Evolutionary conservation across 148 eudicot species (phyloP).

Genomic region (Heliosperma pusillum): DNA sequence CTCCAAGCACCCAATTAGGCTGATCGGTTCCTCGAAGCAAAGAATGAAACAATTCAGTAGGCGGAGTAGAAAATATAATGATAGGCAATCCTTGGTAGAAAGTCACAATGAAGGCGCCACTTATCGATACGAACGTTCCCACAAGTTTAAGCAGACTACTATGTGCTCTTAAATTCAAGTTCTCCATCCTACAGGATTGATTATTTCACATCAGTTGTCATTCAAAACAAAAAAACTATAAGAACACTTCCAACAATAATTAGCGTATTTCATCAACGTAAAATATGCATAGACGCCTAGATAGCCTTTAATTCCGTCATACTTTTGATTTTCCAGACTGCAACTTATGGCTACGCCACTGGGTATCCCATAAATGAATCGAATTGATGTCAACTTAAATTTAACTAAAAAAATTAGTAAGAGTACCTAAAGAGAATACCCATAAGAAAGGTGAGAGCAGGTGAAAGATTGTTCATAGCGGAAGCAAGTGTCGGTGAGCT

Average conservation of each 20-base stretch:
- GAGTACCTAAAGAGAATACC: conserved; percentile 15
- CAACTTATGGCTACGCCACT: no score
- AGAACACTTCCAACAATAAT: no score
- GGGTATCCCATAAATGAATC: no score
- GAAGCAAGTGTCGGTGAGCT: conserved; percentile 38
- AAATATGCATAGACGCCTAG: no score
- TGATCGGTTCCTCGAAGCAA: conserved; percentile 16
- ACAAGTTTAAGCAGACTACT: conserved; percentile 33
- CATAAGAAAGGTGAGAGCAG: conserved; percentile 28
- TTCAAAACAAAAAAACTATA: no score
- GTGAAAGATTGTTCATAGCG: conserved; percentile 30
- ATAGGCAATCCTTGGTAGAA: conserved; percentile 42
- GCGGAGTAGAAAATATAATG: conserved; percentile 14
- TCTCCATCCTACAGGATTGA: conserved; percentile 39
- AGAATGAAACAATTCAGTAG: background rate
- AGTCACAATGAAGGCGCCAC: conserved; percentile 40
- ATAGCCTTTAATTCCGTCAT: no score
- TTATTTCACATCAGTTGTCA: background rate
- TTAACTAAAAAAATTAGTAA: no score
- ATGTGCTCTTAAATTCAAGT: conserved; percentile 27
- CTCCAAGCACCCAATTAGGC: conserved; percentile 42
- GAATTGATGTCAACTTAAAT: no score
- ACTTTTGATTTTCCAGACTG: no score
- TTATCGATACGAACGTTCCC: conserved; percentile 41
- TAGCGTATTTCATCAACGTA: background rate